Base-by-base conservation (phyloP, 2,329 filamentous ascomycete genomes). In the Blumeria graminis region DNA sequence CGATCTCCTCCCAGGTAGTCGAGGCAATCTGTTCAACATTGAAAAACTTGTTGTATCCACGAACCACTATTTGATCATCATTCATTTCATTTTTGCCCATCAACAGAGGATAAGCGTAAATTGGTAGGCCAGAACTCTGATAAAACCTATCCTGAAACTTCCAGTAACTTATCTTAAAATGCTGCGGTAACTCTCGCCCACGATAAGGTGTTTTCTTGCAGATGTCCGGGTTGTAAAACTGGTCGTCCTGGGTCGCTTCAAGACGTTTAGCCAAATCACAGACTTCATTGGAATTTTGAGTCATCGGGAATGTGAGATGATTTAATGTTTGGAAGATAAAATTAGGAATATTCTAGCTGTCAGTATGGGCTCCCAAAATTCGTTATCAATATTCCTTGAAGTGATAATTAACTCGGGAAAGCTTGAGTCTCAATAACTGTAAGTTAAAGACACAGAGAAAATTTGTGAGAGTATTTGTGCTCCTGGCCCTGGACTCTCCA, bases 1-100 rank as follows among this genome's bases (percentile, higher is more conserved):
- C 74, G 58, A 98, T 86, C 64, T 83, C 85, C 14, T 72, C 68
- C 92, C 92, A 98, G 63, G 81, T 76, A 3, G 92, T 98, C 61
- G 84, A 79, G 51, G 72, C 69, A 7, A 94, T 83, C 70, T 98
- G 92, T 55, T 78, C 78, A 43, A 86, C 76, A 64, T 98, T 98
- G 78, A 98, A 98, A 72, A 98, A 98, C 70, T 98, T 98, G 74
- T 98, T 90, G 69, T 98, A 98, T 55, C 92, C 92, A 63, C 92
- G 78, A 53, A 87, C 80, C 1, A 77, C 84, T 62, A 98, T 95
- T 68, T 94, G 86, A 11, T 77, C 72, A 8, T 77, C 72, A 8
- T 80, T 80, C 32, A 77, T 72, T 54, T 75, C 72, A 60, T 77
- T 81, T 60, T 71, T 77, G 45, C 83, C 84, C n/a, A 89, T 98